Conservation (phyloP, 352 stramenopile species). For the Phytophthora hibernalis region DNA sequence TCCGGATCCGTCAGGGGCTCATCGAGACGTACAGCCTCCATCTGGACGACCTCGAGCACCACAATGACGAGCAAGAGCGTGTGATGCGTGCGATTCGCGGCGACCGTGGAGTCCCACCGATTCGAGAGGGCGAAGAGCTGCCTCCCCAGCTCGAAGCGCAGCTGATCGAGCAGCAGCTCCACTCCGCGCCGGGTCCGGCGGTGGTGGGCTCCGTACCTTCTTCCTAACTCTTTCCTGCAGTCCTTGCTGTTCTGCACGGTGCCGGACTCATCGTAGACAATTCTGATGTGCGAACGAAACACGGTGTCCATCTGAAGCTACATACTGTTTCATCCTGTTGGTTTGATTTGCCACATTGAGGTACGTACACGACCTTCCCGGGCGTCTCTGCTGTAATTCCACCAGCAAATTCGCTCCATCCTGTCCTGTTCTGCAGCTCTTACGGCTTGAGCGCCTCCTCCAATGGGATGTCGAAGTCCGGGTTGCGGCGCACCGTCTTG, state of each 20-base stretch:
- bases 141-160: constrained; percentile 43
- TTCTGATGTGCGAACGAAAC: constrained; percentile 28
- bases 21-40: constrained; percentile 92
- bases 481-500: constrained; percentile 80
- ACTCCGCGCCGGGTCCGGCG: constrained; percentile 28
- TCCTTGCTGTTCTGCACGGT: constrained; percentile 7
- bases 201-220: constrained; percentile 26
- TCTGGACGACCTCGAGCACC: constrained; percentile 85
- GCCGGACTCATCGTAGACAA: constrained; percentile 16
- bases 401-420: not conserved
- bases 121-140: constrained; percentile 41
- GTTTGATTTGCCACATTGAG: constrained; percentile 34
- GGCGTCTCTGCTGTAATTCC: constrained; percentile 7
- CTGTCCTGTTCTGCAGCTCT: constrained; percentile 20
- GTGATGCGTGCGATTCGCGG: constrained; percentile 82
- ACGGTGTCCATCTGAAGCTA: constrained; percentile 29
- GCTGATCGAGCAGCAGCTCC: constrained; percentile 44
- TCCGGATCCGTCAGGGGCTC: constrained; percentile 86
- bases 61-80: constrained; percentile 84
- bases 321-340: constrained; percentile 40
- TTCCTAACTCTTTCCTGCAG: constrained; percentile 9
- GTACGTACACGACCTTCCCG: no score
- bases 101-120: constrained; percentile 47
- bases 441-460: constrained; percentile 72
- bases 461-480: constrained; percentile 81